Percentiles rank a stretch among this genome's conserved stretches.
Evolutionary conservation across 768 basidiomycete genomes (phyloP).

Genomic region (Boletus rufocinnamomeus): DNA sequence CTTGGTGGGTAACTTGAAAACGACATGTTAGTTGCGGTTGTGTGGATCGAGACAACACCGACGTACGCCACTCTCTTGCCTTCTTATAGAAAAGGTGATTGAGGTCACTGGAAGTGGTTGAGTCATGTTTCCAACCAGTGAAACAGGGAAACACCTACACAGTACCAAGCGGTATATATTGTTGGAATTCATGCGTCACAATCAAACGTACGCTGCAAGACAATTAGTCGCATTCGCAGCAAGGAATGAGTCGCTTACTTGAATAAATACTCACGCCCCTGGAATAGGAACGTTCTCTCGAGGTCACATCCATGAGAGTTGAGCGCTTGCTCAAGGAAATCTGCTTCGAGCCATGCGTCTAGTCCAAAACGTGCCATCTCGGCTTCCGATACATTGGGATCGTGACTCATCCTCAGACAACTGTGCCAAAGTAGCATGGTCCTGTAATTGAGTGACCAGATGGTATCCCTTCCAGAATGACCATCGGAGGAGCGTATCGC

Average conservation of each 20-base stretch:
- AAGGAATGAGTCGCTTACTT: conserved; percentile 50
- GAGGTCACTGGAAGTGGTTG: conserved; percentile 39
- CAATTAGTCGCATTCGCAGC: conserved; percentile 5
- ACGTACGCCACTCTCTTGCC: conserved; percentile 69
- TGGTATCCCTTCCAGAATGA: conserved; percentile 57
- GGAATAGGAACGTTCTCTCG: conserved; percentile 67
- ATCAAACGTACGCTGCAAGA: conserved; percentile 61
- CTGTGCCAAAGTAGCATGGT: conserved; percentile 72
- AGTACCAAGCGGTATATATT: conserved; percentile 59
- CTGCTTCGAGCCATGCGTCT: conserved; percentile 70
- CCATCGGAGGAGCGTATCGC: conserved; percentile 38
- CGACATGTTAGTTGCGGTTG: conserved; percentile 8
- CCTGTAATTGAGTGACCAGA: conserved; percentile 76
- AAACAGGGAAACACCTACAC: conserved; percentile 42
- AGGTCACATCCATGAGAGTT: conserved; percentile 65
- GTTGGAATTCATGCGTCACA: conserved; percentile 68
- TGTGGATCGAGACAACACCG: conserved; percentile 9
- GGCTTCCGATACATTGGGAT: conserved; percentile 42
- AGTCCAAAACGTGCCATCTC: conserved; percentile 65
- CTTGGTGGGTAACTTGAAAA: conserved; percentile 59
- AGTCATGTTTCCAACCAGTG: not conserved
- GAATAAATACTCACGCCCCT: conserved; percentile 73
- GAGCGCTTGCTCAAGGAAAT: conserved; percentile 62
- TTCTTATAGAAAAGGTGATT: conserved; percentile 53
- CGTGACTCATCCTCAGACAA: conserved; percentile 60